These are phyloP conservation scores for Cryptococcus floricola DNA, from an alignment of 1,284 basidiomycete species.

Conservation along the genomic window DNA sequence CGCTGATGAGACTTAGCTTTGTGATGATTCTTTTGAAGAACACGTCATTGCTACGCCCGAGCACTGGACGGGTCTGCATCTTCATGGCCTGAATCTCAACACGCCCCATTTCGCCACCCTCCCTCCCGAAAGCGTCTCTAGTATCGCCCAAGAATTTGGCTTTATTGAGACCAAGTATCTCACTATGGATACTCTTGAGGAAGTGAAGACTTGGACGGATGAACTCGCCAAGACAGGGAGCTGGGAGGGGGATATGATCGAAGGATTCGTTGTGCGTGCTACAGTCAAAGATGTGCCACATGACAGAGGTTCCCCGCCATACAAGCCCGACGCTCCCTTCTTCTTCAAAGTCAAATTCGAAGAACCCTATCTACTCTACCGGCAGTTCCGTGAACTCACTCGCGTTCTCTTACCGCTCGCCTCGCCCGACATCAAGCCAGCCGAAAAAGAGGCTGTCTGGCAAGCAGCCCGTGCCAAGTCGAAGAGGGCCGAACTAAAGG, in stretches of 20 bases:
- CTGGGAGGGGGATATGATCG: constrained; percentile 82
- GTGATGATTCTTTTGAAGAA: constrained; percentile 96
- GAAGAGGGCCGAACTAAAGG: constrained; percentile 46
- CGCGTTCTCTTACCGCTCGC: constrained; percentile 61
- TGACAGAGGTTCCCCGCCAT: constrained; percentile 56
- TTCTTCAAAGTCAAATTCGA: constrained; percentile 99
- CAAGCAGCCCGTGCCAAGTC: constrained; percentile 36
- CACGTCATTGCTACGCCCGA: constrained; percentile 83
- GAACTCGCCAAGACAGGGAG: constrained; percentile 64
- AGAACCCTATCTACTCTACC: constrained; percentile 97
- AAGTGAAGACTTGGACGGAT: constrained; percentile 70
- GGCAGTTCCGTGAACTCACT: constrained; percentile 95
- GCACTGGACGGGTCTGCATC: constrained; percentile 83
- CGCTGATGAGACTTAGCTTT: constrained; percentile 59
- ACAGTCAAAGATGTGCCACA: constrained; percentile 51
- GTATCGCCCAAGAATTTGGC: constrained; percentile 84
- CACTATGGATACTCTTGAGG: constrained; percentile 59
- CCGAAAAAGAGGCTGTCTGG: constrained; percentile 30
- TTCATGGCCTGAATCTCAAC: constrained; percentile 85
- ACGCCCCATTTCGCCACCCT: constrained; percentile 70
- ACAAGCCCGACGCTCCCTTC: constrained; percentile 74
- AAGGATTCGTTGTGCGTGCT: constrained; percentile 94
- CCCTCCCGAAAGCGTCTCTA: constrained; percentile 63
- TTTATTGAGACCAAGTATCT: constrained; percentile 76
- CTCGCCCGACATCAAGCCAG: background rate